Conservation (phyloP, 495 filamentous ascomycete genomes). For the Pyrenula massariospora region DNA sequence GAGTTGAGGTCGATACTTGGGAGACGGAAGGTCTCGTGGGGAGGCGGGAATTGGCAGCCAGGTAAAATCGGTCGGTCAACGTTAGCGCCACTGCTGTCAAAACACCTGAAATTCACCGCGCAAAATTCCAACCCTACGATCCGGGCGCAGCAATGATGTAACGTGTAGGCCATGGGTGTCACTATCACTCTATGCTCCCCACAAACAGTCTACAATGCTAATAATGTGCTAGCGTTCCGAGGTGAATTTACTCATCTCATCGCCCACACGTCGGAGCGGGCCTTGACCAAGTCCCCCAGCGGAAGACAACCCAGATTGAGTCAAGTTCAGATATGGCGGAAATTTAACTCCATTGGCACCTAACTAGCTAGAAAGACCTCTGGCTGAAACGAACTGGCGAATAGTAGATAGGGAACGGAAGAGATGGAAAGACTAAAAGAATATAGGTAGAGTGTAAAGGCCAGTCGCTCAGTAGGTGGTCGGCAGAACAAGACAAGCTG, state of each 20-base stretch:
- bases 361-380: neutral
- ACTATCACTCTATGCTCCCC: too few species aligned
- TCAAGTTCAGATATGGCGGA: too few species aligned
- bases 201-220: too few species aligned
- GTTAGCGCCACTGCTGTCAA: neutral
- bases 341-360: neutral
- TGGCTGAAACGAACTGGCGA: neutral
- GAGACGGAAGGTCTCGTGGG: neutral
- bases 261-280: too few species aligned
- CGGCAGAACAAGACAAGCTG: neutral
- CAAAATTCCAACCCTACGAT: too few species aligned
- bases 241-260: too few species aligned
- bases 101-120: too few species aligned
- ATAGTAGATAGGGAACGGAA: neutral
- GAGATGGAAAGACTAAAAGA: neutral
- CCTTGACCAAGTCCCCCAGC: too few species aligned
- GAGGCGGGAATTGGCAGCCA: neutral
- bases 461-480: neutral
- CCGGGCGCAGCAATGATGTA: too few species aligned
- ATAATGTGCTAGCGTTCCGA: too few species aligned
- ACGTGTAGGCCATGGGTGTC: too few species aligned
- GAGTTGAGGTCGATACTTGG: constrained; percentile 1
- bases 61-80: neutral
- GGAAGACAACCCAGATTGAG: too few species aligned
- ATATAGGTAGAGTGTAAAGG: neutral